phyloP scores from a whole-genome alignment of 2,329 filamentous ascomycete species.

The Calycina herbarum region DNA sequence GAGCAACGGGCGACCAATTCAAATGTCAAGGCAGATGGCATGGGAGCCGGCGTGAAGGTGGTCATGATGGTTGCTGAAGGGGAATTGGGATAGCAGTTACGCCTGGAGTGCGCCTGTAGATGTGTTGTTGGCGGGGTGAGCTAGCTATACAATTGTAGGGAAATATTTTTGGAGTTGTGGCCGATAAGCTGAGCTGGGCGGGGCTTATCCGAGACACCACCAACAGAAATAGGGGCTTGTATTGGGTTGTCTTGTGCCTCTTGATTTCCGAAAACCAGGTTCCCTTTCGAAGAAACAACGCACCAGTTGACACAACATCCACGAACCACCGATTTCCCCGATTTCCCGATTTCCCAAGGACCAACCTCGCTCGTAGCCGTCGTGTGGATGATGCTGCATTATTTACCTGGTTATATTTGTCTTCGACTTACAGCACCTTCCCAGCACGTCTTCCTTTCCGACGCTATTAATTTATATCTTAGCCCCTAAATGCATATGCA shows the following conservation, averaged over 20 bases:
- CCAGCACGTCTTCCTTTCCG: neutral
- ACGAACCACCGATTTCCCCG: neutral
- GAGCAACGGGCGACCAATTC: slow-evolving; percentile 78
- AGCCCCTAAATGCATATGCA: neutral
- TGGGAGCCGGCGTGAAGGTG: slow-evolving; percentile 21
- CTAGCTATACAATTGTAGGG: neutral
- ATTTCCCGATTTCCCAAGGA: neutral
- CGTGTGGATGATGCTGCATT: neutral
- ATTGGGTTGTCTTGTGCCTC: neutral
- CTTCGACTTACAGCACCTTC: neutral
- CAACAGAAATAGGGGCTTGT: neutral
- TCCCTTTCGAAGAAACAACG: neutral
- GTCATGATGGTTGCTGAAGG: neutral
- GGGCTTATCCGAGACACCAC: neutral
- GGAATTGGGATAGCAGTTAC: neutral
- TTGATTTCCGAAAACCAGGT: neutral
- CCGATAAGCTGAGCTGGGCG: neutral
- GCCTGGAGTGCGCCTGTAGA: too few species aligned
- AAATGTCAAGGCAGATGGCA: slow-evolving; percentile 72
- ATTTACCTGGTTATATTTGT: neutral
- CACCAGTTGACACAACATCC: neutral
- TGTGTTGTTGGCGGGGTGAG: neutral
- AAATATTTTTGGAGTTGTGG: neutral
- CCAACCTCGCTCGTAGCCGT: neutral
- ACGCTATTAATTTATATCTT: neutral